Evolutionary conservation across 768 basidiomycete genomes (phyloP).

Genomic region (Nidularia pulvinata): DNA sequence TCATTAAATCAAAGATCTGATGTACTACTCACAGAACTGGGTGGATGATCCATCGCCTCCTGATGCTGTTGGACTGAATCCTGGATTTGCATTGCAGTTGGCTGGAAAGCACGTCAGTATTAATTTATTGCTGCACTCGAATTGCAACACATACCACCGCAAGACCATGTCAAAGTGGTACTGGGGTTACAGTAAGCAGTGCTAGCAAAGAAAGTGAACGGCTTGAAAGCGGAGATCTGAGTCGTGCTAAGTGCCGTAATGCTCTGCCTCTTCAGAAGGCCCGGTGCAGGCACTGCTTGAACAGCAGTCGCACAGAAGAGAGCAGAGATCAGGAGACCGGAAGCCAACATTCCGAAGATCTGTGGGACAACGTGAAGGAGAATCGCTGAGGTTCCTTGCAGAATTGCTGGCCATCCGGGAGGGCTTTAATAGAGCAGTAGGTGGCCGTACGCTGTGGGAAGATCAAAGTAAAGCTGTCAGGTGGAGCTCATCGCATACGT

Average conservation of each 20-base stretch:
- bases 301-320: background rate
- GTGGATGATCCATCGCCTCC: conserved; percentile 42
- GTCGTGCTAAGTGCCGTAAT: conserved; percentile 35
- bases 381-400: too few species aligned
- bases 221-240: conserved; percentile 39
- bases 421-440: too few species aligned
- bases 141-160: conserved; percentile 36
- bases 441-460: too few species aligned
- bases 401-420: too few species aligned
- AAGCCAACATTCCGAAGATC: background rate
- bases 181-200: conserved; percentile 47
- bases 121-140: background rate
- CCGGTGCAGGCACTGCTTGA: background rate
- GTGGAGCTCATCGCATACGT: too few species aligned
- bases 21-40: conserved; percentile 46
- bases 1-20: background rate
- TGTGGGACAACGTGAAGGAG: too few species aligned
- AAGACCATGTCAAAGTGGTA: conserved; percentile 45
- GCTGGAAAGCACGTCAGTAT: conserved; percentile 18
- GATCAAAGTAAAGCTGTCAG: too few species aligned
- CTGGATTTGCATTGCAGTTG: conserved; percentile 44
- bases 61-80: conserved; percentile 45
- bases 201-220: conserved; percentile 52
- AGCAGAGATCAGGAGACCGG: conserved; percentile 7
- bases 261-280: conserved; percentile 17